Evolutionary conservation across 441 rosid species (phyloP), one percentile per base, ranked within the genome.

Genomic region (Bocquillonia castaneifolia): DNA sequence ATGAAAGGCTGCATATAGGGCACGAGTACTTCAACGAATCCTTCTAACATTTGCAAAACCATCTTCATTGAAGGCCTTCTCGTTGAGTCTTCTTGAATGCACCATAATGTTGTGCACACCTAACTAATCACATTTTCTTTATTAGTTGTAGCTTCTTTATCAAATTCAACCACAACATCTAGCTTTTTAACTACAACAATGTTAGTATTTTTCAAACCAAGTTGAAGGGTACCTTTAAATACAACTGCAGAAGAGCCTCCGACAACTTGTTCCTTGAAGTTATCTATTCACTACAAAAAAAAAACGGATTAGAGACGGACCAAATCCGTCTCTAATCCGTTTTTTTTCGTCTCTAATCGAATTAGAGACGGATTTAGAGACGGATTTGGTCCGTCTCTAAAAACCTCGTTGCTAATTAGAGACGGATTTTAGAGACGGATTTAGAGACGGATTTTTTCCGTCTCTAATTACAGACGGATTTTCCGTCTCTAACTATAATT

Each of bases 171-270:
- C 67, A 31, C 31, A 45, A 28, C 32, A 63, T 48, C 40, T 18
- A 63, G 15, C 20, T 56, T 63, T 44, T 29, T 29, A 4, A 3
- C 54, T 20, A 48, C 25, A 10, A 29, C 29, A 22, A n/a, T n/a
- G n/a, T n/a, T 12, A 7, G 20, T 65, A 28, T 20, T 25, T n/a
- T 36, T 29, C 28, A 53, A 36, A 50, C 32, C 34, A 26, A 12
- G 50, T 10, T 37, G 50, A 29, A 72, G 42, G 66, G 48, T 22
- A 15, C 66, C 75, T 58, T 39, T 72, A n/a, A 58, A 72, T 8
- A 72, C 70, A 37, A 64, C 51, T 26, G 54, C 75, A 5, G 37
- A 65, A 40, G 75, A 65, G 15, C 75, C 75, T 40, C 70, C 65
- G 13, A 66, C 70, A 0, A 72, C 22, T 31, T 58, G 60, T 72